These are phyloP conservation scores for Boletus eberwhitei DNA, from an alignment of 768 basidiomycete genomes.

Conservation along the genomic window DNA sequence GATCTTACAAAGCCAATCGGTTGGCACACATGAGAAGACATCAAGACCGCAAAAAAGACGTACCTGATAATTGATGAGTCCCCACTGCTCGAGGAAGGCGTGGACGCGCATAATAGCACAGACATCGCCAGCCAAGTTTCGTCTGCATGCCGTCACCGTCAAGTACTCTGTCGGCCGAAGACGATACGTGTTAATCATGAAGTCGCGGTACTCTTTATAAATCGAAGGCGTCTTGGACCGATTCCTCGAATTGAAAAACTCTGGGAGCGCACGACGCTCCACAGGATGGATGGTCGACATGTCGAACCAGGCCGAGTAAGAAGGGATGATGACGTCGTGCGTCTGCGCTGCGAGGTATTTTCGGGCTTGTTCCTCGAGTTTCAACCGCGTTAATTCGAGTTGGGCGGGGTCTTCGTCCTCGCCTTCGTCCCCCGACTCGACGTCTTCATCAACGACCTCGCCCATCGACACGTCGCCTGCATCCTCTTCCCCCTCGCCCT, in stretches of 20 bases:
- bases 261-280: slow-evolving; percentile 88
- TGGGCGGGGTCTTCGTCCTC: slow-evolving; percentile 86
- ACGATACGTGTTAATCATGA: slow-evolving; percentile 98
- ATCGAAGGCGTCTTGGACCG: slow-evolving; percentile 93
- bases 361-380: slow-evolving; percentile 81
- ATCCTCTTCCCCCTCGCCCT: slow-evolving; percentile 64
- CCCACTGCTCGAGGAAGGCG: slow-evolving; percentile 99
- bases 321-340: slow-evolving; percentile 95
- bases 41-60: slow-evolving; percentile 16
- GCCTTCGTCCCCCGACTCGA: slow-evolving; percentile 73
- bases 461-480: slow-evolving; percentile 78
- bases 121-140: slow-evolving; percentile 97
- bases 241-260: slow-evolving; percentile 97
- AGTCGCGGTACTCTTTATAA: slow-evolving; percentile 99
- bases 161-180: slow-evolving; percentile 92
- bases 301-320: slow-evolving; percentile 97
- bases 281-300: slow-evolving; percentile 92
- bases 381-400: slow-evolving; percentile 72
- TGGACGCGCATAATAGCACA: slow-evolving; percentile 99
- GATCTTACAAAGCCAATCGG: slow-evolving; percentile 53
- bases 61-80: slow-evolving; percentile 97
- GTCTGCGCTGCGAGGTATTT: slow-evolving; percentile 97
- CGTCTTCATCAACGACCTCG: slow-evolving; percentile 73
- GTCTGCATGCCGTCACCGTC: slow-evolving; percentile 93
- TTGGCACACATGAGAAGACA: neutral